These are phyloP conservation scores for Pleurotus djamor DNA, from an alignment of 768 basidiomycete genomes.

Conservation along the genomic window DNA sequence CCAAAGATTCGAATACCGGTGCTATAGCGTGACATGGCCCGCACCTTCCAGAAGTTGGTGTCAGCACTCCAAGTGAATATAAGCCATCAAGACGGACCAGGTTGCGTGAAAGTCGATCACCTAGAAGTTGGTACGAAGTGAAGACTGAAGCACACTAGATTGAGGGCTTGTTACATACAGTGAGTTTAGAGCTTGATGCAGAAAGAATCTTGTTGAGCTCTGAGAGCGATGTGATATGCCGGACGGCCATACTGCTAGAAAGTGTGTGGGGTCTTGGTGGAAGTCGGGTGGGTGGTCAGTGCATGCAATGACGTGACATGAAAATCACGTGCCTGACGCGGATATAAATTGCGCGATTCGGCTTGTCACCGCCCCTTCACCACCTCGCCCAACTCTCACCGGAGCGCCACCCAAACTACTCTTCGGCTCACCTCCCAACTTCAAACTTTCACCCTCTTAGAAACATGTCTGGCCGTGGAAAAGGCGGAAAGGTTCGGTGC, in stretches of 20 bases:
- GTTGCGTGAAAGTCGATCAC: constrained; percentile 88
- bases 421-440: not conserved
- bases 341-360: too few relatives aligned
- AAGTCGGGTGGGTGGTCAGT: too few relatives aligned
- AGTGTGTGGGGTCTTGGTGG: not conserved
- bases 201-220: constrained; percentile 61
- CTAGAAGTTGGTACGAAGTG: constrained; percentile 27
- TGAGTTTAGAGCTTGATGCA: constrained; percentile 59
- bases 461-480: constrained; percentile 77
- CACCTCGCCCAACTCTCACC: too few relatives aligned
- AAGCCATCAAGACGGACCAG: constrained; percentile 44
- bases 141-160: not conserved
- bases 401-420: too few relatives aligned
- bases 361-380: too few relatives aligned
- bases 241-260: constrained; percentile 48
- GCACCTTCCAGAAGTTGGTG: constrained; percentile 51
- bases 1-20: constrained; percentile 67
- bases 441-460: not conserved
- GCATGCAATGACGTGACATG: too few relatives aligned
- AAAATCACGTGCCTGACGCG: too few relatives aligned
- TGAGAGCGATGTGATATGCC: constrained; percentile 59
- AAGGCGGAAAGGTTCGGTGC: constrained; percentile 65
- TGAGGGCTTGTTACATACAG: constrained; percentile 35
- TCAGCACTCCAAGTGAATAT: not conserved
- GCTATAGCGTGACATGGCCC: constrained; percentile 85